Evolutionary conservation across 257 asterid genomes (phyloP).

Genomic region (Rhazya stricta): DNA sequence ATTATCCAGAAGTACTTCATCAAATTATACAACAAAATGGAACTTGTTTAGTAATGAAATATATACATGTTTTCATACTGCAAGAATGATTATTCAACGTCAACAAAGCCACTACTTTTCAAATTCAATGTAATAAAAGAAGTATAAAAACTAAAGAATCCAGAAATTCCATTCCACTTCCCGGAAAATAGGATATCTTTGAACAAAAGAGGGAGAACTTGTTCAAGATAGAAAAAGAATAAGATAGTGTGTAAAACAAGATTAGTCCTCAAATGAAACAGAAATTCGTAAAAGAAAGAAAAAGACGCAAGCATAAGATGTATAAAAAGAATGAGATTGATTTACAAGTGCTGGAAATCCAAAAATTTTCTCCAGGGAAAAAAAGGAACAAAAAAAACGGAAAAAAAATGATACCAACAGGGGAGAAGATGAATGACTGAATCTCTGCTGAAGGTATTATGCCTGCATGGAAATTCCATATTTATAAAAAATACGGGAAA

Average conservation of each 20-base stretch:
- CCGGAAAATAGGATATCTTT: background rate
- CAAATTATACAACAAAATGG: background rate
- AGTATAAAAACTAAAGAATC: background rate
- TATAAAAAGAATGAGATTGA: slow-evolving; percentile 14
- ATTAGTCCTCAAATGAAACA: background rate
- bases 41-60: background rate
- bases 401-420: slow-evolving; percentile 5
- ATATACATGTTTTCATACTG: background rate
- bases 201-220: background rate
- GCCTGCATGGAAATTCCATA: slow-evolving; percentile 11
- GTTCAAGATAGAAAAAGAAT: background rate
- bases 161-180: background rate
- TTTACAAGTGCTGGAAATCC: slow-evolving; percentile 11
- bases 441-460: slow-evolving; percentile 13
- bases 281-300: background rate
- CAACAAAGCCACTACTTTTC: slow-evolving; percentile 6
- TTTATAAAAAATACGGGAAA: slow-evolving; percentile 2
- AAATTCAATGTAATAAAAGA: background rate
- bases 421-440: slow-evolving; percentile 10
- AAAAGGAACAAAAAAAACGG: too few species aligned
- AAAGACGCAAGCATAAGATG: slow-evolving; percentile 5
- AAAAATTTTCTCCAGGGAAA: slow-evolving; percentile 15
- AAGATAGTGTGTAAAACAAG: background rate
- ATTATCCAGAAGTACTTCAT: background rate
- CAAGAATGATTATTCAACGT: background rate